Evolutionary conservation across 208 protist species (phyloP).

Genomic region (Acanthamoeba quina): DNA sequence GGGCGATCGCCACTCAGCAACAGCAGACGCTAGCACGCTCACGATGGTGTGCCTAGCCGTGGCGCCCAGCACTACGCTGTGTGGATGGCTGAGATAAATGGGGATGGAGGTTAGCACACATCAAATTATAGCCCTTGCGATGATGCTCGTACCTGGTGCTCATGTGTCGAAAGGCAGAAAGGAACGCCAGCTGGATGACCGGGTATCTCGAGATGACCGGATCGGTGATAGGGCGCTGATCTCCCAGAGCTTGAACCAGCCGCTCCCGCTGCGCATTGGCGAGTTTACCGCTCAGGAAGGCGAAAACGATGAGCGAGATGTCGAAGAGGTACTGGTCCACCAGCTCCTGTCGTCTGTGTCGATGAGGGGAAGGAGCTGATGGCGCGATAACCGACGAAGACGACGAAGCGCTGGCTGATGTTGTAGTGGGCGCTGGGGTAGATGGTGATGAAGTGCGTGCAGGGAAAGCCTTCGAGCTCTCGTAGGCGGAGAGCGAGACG

Average conservation of each 20-base stretch:
- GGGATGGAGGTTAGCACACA: neutral
- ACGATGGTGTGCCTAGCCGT: neutral
- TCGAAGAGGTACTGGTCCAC: neutral
- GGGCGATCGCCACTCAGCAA: neutral
- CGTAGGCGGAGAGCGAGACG: neutral
- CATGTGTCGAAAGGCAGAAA: slow-evolving; percentile 34
- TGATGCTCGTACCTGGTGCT: neutral
- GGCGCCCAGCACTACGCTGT: neutral
- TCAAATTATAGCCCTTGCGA: no score
- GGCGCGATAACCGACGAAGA: neutral
- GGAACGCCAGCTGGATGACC: neutral
- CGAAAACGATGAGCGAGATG: slow-evolving; percentile 24
- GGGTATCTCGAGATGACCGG: neutral
- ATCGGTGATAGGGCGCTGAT: slow-evolving; percentile 1
- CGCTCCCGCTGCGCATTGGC: slow-evolving; percentile 1
- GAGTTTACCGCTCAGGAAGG: slow-evolving; percentile 5
- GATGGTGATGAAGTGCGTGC: neutral
- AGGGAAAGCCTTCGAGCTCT: neutral
- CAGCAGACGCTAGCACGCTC: neutral
- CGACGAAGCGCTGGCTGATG: neutral
- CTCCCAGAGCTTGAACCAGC: slow-evolving; percentile 4
- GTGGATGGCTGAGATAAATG: neutral
- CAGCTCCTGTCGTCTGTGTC: neutral
- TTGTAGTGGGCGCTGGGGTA: neutral
- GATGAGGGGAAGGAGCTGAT: neutral